phyloP scores from a whole-genome alignment of 1,284 basidiomycete genomes.

The Serendipita sp. region DNA sequence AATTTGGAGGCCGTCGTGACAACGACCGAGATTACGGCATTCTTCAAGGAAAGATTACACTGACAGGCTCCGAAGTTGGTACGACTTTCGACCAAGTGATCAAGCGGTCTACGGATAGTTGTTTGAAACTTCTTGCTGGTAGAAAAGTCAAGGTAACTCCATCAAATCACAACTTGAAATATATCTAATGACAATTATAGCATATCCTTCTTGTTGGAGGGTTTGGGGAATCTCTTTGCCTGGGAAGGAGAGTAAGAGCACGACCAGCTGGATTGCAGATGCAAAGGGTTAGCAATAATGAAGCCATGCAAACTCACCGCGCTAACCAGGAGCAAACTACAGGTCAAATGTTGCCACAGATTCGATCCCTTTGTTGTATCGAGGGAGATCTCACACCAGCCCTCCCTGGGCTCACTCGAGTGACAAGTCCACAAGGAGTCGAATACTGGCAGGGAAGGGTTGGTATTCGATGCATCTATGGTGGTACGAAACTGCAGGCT shows the following conservation, averaged over 20 bases:
- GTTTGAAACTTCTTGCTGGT: neutral
- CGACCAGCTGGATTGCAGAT: too few relatives aligned
- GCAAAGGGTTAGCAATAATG: too few relatives aligned
- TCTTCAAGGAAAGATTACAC: neutral
- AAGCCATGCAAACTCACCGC: neutral
- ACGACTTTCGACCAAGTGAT: neutral
- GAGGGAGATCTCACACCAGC: too few relatives aligned
- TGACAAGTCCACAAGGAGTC: too few relatives aligned
- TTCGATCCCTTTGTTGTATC: too few relatives aligned
- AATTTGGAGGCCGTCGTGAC: slow-evolving; percentile 3
- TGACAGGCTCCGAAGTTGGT: neutral
- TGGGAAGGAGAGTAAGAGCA: too few relatives aligned
- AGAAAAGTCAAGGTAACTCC: neutral
- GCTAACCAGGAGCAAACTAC: neutral
- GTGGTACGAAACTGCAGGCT: neutral
- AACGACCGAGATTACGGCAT: slow-evolving; percentile 5
- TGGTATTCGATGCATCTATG: neutral
- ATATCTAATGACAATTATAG: neutral
- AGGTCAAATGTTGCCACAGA: neutral
- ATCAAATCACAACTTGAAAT: too few relatives aligned
- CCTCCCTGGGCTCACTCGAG: too few relatives aligned
- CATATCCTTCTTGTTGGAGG: slow-evolving; percentile 2
- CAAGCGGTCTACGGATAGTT: neutral
- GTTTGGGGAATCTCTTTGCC: neutral
- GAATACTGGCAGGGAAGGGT: neutral